Evolutionary conservation across 441 rosid species (phyloP).

Genomic region (Dalechampia spathulata): DNA sequence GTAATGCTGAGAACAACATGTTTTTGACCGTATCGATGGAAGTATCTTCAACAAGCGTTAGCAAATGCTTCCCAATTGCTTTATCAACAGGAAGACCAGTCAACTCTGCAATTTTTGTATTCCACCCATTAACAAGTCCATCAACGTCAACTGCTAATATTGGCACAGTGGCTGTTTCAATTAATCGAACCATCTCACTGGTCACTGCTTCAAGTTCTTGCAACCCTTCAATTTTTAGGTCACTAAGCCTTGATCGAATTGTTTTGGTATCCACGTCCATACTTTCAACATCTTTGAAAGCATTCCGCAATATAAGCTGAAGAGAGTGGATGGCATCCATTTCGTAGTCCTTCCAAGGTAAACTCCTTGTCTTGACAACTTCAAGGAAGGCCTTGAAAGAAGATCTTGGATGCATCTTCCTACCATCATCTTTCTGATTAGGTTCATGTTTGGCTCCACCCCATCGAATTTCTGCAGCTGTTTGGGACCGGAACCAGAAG

Average conservation of each 20-base stretch:
- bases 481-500: conserved; percentile 89
- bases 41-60: conserved; percentile 76
- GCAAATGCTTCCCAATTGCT: conserved; percentile 83
- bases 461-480: conserved; percentile 87
- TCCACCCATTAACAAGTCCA: conserved; percentile 92
- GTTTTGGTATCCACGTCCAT: conserved; percentile 37
- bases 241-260: conserved; percentile 60
- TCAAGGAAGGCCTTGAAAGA: conserved; percentile 95
- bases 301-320: conserved; percentile 85
- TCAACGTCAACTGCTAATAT: conserved; percentile 84
- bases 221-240: conserved; percentile 72
- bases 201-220: conserved; percentile 95
- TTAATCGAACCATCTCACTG: conserved; percentile 87
- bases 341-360: conserved; percentile 96
- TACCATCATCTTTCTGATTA: conserved; percentile 69
- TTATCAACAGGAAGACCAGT: conserved; percentile 77
- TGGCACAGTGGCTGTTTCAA: conserved; percentile 91
- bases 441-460: conserved; percentile 95
- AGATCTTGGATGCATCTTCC: conserved; percentile 94
- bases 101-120: conserved; percentile 77
- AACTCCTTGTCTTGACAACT: conserved; percentile 78
- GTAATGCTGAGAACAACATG: conserved; percentile 70
- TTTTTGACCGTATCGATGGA: conserved; percentile 52
- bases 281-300: conserved; percentile 54
- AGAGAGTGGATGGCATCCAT: conserved; percentile 97